Base-by-base conservation (phyloP, 176 grass and related monocot species). In the Pontederia paniculata region DNA sequence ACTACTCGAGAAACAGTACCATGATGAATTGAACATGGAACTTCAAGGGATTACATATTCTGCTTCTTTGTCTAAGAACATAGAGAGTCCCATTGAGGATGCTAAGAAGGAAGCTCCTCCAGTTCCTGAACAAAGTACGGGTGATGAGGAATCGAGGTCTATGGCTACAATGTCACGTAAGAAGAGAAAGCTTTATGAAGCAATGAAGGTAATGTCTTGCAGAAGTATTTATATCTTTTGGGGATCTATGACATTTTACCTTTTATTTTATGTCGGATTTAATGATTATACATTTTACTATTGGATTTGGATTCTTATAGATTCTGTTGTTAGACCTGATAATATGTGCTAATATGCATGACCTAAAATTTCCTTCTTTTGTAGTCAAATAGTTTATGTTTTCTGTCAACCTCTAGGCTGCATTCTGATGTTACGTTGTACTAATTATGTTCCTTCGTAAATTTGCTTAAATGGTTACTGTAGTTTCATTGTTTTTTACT, bases 11-110 rank as follows among this genome's bases (percentile, higher is more conserved):
- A 88, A 98, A 61, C 83, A 98, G 67, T 88, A 88, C 41, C 86
- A 91, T 31, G 86, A 98, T 44, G 86, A 98, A 55, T 75, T 98
- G 72, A 98, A 88, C 66, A 77, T 77, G 77, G 93, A 98, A 78
- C 64, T 67, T 43, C 73, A 81, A 41, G 86, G 83, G 17, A 47
- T 48, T 45, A 72, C 79, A 41, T 89, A 78, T 60, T 95, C 85
- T 75, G 51, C 41, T 17, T 45, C 87, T 21, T 70, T 77, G 54
- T 81, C 80, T 52, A 97, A 70, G 71, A 86, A 73, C 49, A 20
- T 57, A 17, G 63, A 84, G 47, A 80, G 66, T 6, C n/a, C 43
- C 25, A 6, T 60, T 51, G 64, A 79, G 52, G 65, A 62, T 62
- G 64, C 47, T 21, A 63, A 78, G 23, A 63, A 78, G 23, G 68